A percentile compares a stretch with the other conserved stretches of the same genome.
Conservation (phyloP, 1,284 basidiomycete species). For the Xerocomus subilludens region DNA sequence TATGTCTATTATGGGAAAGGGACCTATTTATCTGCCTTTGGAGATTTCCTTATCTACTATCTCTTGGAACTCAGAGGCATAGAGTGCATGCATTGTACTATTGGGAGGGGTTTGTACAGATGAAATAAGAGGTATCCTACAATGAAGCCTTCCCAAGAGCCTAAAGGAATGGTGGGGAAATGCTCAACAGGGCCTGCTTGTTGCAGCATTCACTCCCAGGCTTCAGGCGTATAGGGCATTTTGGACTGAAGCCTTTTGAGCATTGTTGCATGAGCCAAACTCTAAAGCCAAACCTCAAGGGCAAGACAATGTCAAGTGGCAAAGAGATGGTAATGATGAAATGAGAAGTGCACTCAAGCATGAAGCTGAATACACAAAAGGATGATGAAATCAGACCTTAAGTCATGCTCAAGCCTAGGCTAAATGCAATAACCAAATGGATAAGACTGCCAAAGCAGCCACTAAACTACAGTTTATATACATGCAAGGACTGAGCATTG, state of each 20-base stretch:
- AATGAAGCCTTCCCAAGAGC: background rate
- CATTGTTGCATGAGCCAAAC: too few relatives aligned
- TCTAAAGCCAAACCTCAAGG: too few relatives aligned
- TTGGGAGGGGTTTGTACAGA: slow-evolving; percentile 5
- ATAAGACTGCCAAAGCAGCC: too few relatives aligned
- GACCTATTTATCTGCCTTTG: slow-evolving; percentile 30
- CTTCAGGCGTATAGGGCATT: slow-evolving; percentile 44
- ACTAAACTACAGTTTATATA: too few relatives aligned
- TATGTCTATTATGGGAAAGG: background rate
- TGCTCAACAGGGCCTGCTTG: background rate
- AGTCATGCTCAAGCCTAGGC: too few relatives aligned
- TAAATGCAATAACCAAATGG: too few relatives aligned
- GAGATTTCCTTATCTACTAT: slow-evolving; percentile 22
- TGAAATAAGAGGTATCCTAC: background rate
- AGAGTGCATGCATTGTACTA: background rate
- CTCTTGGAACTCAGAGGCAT: background rate
- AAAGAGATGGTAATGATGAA: too few relatives aligned
- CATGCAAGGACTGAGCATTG: too few relatives aligned
- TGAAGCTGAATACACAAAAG: too few relatives aligned
- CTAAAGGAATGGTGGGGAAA: background rate
- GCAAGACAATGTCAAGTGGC: too few relatives aligned
- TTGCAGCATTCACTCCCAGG: slow-evolving; percentile 34
- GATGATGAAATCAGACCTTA: too few relatives aligned
- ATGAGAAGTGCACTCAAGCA: too few relatives aligned
- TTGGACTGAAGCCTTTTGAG: slow-evolving; percentile 34